phyloP scores from a whole-genome alignment of 2,329 filamentous ascomycete genomes.

The Claviceps arundinis region DNA sequence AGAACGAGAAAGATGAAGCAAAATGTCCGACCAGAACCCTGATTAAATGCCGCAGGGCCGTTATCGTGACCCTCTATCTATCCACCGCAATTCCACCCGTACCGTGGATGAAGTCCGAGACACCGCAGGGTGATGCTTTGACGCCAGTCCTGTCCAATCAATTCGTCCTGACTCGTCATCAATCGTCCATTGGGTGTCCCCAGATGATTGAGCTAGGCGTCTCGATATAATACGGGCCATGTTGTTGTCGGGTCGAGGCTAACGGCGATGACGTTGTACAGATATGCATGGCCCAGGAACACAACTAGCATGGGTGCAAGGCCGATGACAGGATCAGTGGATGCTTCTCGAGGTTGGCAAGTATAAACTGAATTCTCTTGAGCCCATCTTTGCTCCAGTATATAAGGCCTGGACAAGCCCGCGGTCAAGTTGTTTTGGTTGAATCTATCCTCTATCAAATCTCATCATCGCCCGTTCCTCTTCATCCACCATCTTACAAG shows the following conservation, averaged over 20 bases:
- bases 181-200: neutral
- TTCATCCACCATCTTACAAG: constrained; percentile 1
- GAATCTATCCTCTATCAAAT: neutral
- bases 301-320: neutral
- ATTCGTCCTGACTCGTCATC: constrained; percentile 1
- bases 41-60: constrained; percentile 18
- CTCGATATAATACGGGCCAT: neutral
- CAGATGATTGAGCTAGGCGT: neutral
- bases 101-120: constrained; percentile 5
- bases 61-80: constrained; percentile 12
- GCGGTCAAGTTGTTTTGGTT: neutral
- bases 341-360: neutral
- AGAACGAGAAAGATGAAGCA: neutral
- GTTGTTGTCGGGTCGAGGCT: neutral
- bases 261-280: neutral
- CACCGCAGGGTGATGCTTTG: constrained; percentile 3
- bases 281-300: neutral
- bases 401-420: neutral
- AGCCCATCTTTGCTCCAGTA: neutral
- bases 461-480: neutral
- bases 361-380: neutral
- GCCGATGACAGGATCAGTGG: neutral
- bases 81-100: constrained; percentile 12
- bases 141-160: neutral
- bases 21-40: constrained; percentile 9